Evolutionary conservation across 2,329 filamentous ascomycete genomes (phyloP), one percentile per base, ranked within the genome.

Genomic region (Botrytis paeoniae): DNA sequence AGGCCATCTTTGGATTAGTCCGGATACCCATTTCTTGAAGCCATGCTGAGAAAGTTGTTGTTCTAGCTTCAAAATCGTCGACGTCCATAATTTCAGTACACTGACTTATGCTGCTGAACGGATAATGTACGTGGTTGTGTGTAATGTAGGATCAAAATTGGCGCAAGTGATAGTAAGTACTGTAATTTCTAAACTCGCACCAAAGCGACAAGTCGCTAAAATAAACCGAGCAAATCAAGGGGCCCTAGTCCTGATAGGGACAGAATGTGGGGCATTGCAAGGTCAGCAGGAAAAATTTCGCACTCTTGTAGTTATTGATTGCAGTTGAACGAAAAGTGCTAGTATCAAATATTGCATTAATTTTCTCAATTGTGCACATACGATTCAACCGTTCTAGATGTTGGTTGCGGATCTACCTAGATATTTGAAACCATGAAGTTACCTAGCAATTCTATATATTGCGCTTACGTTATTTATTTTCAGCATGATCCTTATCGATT

Each of bases 1-100:
- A 80, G 74, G 83, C 80, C 75, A 92, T 87, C 77, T 90, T 90
- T 51, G 84, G 80, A 76, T 84, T 91, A 75, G 91, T 83, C 48
- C 82, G 83, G 66, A 88, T 86, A 59, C 87, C 86, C 43, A 83
- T 82, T 61, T 83, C 82, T 59, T 80, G 78, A 54, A 92, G 85
- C 89, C 89, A 92, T 72, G 82, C 77, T 74, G 89, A 77, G 78
- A 92, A 92, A 16, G 80, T 80, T 73, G 83, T 82, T 60, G 85
- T 87, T 78, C 83, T 82, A 74, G 80, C 77, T 76, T 85, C 80
- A 76, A 86, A 86, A 74, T 81, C 78, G 74, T 81, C 78, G 29
- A 43, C 76, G 22, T 78, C 78, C 78, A 80, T 79, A 9, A 45
- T 73, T 73, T 68, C 64, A 16, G 54, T 39, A 43, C 32, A 39